phyloP scores from a whole-genome alignment of 805 yeast genomes.

The Ogataea ramenticola region DNA sequence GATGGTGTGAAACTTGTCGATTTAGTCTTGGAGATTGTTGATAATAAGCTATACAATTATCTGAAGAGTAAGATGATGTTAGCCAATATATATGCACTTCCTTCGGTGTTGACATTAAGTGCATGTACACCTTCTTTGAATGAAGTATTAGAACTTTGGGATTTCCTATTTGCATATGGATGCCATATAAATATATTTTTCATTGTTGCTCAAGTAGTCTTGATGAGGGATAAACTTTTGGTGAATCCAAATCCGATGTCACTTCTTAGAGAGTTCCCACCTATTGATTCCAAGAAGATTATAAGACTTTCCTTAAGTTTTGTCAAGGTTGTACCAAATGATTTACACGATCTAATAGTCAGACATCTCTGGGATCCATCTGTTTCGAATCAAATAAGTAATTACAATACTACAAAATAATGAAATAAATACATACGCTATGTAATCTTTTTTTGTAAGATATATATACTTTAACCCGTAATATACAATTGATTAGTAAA shows the following conservation, averaged over 20 bases:
- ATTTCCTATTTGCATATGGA: slow-evolving; percentile 85
- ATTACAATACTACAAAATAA: slow-evolving; percentile 7
- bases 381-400: slow-evolving; percentile 20
- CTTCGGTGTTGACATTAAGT: slow-evolving; percentile 73
- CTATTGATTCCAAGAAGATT: slow-evolving; percentile 62
- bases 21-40: slow-evolving; percentile 59
- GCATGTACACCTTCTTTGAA: slow-evolving; percentile 83
- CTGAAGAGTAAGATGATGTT: slow-evolving; percentile 60
- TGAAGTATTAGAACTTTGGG: slow-evolving; percentile 80
- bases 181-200: slow-evolving; percentile 80
- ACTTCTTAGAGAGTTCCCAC: slow-evolving; percentile 64
- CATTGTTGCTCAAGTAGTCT: slow-evolving; percentile 73
- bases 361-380: slow-evolving; percentile 54
- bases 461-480: no score
- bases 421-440: not conserved
- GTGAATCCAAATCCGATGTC: slow-evolving; percentile 65
- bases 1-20: slow-evolving; percentile 74
- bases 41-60: slow-evolving; percentile 56
- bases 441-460: no score
- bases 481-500: no score
- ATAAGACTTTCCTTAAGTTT: slow-evolving; percentile 76
- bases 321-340: slow-evolving; percentile 64
- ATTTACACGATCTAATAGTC: slow-evolving; percentile 53
- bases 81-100: slow-evolving; percentile 83
- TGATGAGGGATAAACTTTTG: slow-evolving; percentile 59